phyloP scores from a whole-genome alignment of 208 protist species.

The Tritrichomonas foetus region DNA sequence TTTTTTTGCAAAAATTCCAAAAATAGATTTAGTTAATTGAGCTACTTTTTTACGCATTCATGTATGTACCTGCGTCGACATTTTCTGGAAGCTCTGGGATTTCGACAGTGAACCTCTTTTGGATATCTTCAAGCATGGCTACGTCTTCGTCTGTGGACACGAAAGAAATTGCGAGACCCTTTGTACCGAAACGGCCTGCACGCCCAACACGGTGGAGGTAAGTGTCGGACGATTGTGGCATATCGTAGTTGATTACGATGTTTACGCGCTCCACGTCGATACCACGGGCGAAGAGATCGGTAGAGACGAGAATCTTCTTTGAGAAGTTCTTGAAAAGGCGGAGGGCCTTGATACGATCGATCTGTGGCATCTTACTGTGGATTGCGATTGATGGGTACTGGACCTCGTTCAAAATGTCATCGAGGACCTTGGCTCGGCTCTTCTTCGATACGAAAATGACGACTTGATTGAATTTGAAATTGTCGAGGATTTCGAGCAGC shows the following conservation, averaged over 20 bases:
- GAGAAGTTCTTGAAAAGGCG: slow-evolving; percentile 94
- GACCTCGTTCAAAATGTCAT: slow-evolving; percentile 79
- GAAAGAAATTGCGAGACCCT: slow-evolving; percentile 97
- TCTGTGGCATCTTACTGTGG: slow-evolving; percentile 82
- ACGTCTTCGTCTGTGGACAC: slow-evolving; percentile 78
- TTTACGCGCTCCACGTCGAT: slow-evolving; percentile 99
- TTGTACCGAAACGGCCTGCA: slow-evolving; percentile 96
- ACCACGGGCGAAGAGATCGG: slow-evolving; percentile 97
- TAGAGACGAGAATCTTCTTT: slow-evolving; percentile 93
- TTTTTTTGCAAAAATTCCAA: no score
- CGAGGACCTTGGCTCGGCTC: slow-evolving; percentile 80
- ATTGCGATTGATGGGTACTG: slow-evolving; percentile 91
- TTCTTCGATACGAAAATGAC: slow-evolving; percentile 96
- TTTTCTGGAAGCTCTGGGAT: slow-evolving; percentile 82
- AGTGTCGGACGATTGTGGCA: slow-evolving; percentile 85
- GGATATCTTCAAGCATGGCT: slow-evolving; percentile 83
- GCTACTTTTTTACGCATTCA: slow-evolving; percentile 52
- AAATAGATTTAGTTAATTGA: no score
- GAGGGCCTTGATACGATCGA: slow-evolving; percentile 67
- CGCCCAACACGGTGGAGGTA: slow-evolving; percentile 94
- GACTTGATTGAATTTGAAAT: slow-evolving; percentile 98
- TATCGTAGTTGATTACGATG: slow-evolving; percentile 99
- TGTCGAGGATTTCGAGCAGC: slow-evolving; percentile 93
- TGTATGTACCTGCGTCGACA: slow-evolving; percentile 70
- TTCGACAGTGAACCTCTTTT: slow-evolving; percentile 92